Percentiles rank a stretch among this genome's conserved stretches.
phyloP scores from a whole-genome alignment of 495 filamentous ascomycete species.

The Trichoderma gamsii region DNA sequence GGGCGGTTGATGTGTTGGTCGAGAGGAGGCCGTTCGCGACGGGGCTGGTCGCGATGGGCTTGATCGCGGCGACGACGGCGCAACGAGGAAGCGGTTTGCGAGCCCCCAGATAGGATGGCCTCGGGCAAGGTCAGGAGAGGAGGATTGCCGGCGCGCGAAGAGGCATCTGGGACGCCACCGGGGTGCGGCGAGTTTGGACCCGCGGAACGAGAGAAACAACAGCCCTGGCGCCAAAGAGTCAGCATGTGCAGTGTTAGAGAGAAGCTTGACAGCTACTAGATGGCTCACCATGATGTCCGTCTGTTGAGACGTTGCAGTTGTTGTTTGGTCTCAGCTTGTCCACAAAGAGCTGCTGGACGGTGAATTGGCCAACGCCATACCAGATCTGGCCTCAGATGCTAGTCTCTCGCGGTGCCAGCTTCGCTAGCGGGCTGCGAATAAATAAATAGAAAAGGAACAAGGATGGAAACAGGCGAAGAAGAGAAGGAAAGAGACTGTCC shows the following conservation, averaged over 20 bases:
- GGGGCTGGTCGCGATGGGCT: too few relatives aligned
- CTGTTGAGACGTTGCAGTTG: neutral
- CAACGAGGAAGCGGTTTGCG: constrained; percentile 18
- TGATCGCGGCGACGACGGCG: constrained; percentile 19
- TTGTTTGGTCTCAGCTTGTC: constrained; percentile 8
- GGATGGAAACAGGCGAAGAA: neutral
- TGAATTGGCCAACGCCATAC: neutral
- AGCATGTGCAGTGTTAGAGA: neutral
- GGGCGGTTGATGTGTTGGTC: constrained; percentile 47
- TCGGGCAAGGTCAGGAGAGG: constrained; percentile 18
- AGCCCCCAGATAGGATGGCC: constrained; percentile 14
- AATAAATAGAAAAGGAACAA: neutral
- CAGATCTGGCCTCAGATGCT: constrained; percentile 3
- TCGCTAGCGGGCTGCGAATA: neutral
- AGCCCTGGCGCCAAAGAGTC: constrained; percentile 31
- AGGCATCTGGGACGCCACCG: constrained; percentile 32
- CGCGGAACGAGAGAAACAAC: constrained; percentile 41
- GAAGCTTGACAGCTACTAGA: too few relatives aligned
- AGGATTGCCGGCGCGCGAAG: constrained; percentile 40
- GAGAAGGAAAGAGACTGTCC: neutral
- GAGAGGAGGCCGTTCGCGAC: constrained; percentile 21
- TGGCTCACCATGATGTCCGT: too few relatives aligned
- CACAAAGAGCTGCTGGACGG: neutral
- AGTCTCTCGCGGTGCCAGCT: neutral
- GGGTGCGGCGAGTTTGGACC: constrained; percentile 41